Base-by-base conservation (phyloP, 345 rosid genomes). In the Laguncularia racemosa region DNA sequence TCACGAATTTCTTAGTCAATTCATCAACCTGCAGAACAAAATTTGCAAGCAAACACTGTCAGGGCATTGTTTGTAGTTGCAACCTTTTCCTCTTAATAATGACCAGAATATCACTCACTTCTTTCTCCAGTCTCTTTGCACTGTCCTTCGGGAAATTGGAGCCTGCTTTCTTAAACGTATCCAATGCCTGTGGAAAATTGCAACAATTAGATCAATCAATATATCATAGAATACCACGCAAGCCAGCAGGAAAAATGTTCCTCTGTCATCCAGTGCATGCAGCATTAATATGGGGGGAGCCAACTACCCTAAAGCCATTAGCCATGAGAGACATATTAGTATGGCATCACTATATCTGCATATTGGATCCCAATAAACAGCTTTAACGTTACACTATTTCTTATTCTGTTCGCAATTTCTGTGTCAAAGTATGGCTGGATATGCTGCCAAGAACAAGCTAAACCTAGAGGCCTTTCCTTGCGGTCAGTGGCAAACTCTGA, bases 71-170 rank as follows among this genome's bases (percentile, higher is more conserved):
- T 48, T 43, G 51, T 21, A 16, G 40, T 58, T 17, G 9, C 43
- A 21, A 13, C 40, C 40, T 33, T 33, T 33, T 33, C 40, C 40
- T 3, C 40, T 33, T 10, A 40, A 2, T 18, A 2, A 52, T 50
- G 26, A 16, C 46, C 16, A 23, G 4, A 18, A 20, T 10, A 40
- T 16, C 44, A 71, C 81, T 76, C 70, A 89, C 97, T 74, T 89
- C 99, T 77, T 89, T 89, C 77, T 93, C 97, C 47, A 89, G 71
- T 75, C 84, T 87, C 79, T 87, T 89, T n/a, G 80, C 78, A 21
- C 84, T 83, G 63, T 93, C 97, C 74, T 89, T 89, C 3, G 99
- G 82, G 52, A 89, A 63, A 57, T 83, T 78, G 16, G 92, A 81
- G 55, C 83, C 80, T 2, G 81, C 78, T 72, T 82, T 89, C 84